Base-by-base conservation (phyloP, 805 yeast genomes). In the Cyberlindnera galapagoensis region DNA sequence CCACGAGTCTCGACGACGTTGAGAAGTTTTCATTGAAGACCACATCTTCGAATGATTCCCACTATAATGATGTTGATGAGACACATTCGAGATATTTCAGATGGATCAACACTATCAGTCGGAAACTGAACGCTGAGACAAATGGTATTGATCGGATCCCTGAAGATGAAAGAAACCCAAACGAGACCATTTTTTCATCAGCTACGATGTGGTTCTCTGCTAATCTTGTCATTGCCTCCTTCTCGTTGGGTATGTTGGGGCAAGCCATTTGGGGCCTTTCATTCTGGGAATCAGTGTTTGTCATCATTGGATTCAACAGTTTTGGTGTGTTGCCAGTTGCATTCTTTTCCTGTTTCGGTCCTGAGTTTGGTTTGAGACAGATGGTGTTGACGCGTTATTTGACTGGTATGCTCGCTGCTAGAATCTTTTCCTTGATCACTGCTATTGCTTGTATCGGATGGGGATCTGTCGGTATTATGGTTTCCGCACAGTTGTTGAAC, bases 181-280 rank as follows among this genome's bases (percentile, higher is more conserved):
- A 68, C 27, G 76, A 83, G 22, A 43, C 46, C 28, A 52, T 80
- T 39, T 63, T 73, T 60, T 73, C 71, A 43, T 82, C 92, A 19
- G 85, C 86, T 27, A 67, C 88, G 30, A 82, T 87, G 90, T 87
- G 95, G 95, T 69, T 81, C 48, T 80, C 94, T 7, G 94, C 94
- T 22, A 86, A 87, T 60, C 65, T 84, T 70, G 95, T 84, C 35
- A 73, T 87, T 51, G 86, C 95, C 14, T 74, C 95, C 12, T 75
- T 73, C 47, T 67, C 94, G 7, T 63, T 85, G 30, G 96, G 97
- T 56, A 80, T 72, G 41, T 56, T 80, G 26, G 83, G 84, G 19
- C 63, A 76, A 28, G 63, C 80, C 38, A 67, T 74, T 16, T 85
- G 74, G 49, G 78, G 68, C 9, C 62, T 88, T 41, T 72, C 76